phyloP scores from a whole-genome alignment of 2,329 filamentous ascomycete genomes.

The Lasiodiplodia theobromae region DNA sequence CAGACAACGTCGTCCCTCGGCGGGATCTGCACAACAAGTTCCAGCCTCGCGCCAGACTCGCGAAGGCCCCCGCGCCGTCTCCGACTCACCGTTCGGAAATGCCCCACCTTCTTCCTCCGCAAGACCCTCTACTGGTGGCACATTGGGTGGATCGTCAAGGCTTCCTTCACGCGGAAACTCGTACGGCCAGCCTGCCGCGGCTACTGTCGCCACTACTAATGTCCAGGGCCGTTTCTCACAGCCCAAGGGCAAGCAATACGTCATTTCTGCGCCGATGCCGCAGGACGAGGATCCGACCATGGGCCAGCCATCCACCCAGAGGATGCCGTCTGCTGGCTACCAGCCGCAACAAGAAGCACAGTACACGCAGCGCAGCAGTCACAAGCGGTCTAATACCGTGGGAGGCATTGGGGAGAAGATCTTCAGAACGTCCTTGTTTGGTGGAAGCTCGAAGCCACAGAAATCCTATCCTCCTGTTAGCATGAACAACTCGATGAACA shows the following conservation, averaged over 20 bases:
- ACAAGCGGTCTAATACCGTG: constrained; percentile 71
- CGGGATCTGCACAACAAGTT: constrained; percentile 32
- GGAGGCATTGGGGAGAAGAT: constrained; percentile 76
- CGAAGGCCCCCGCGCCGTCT: constrained; percentile 60
- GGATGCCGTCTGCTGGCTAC: constrained; percentile 60
- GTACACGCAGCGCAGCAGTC: constrained; percentile 59
- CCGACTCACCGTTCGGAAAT: constrained; percentile 52
- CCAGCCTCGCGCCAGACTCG: constrained; percentile 47
- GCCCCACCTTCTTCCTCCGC: constrained; percentile 54
- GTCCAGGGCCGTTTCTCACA: constrained; percentile 90
- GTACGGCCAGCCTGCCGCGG: constrained; percentile 88
- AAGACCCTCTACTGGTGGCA: constrained; percentile 82
- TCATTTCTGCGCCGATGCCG: constrained; percentile 72
- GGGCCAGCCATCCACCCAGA: constrained; percentile 66
- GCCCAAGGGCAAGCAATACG: constrained; percentile 70
- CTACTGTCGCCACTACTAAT: constrained; percentile 86
- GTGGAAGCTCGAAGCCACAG: constrained; percentile 63
- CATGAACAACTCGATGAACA: constrained; percentile 77
- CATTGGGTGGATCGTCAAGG: constrained; percentile 65
- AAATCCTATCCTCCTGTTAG: constrained; percentile 88
- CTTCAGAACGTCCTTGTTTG: constrained; percentile 83
- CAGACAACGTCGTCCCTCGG: constrained; percentile 34
- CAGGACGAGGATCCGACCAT: constrained; percentile 59
- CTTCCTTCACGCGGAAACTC: constrained; percentile 77
- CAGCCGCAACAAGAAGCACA: constrained; percentile 60